Evolutionary conservation across 2,329 filamentous ascomycete genomes (phyloP).

Genomic region (Fusarium secorum): DNA sequence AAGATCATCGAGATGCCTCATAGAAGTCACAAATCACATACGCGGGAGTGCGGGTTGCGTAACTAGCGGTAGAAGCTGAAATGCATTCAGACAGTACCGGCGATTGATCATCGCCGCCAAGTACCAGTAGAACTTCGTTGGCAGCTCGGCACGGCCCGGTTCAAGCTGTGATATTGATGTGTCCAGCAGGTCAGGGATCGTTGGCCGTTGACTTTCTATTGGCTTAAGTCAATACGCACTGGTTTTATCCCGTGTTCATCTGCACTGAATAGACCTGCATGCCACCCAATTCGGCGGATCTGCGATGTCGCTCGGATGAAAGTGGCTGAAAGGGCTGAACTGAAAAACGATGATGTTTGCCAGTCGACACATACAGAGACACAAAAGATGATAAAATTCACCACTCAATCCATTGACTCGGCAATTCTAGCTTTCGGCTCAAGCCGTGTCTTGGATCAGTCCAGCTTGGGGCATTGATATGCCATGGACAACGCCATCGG

Average conservation of each 20-base stretch:
- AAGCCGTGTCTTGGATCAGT: background rate
- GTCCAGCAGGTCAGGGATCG: too few species aligned
- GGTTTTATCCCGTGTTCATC: too few species aligned
- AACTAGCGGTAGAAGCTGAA: background rate
- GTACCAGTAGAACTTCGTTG: fast-evolving
- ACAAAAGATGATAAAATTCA: too few species aligned
- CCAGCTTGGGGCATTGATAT: background rate
- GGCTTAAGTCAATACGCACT: too few species aligned
- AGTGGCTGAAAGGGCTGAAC: background rate
- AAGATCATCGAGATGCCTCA: background rate
- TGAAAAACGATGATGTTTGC: background rate
- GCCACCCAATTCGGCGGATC: fast-evolving
- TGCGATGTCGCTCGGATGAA: background rate
- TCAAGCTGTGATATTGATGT: too few species aligned
- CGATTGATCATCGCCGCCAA: fast-evolving
- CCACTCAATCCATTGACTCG: too few species aligned
- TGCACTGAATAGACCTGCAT: background rate
- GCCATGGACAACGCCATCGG: background rate
- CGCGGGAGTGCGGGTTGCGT: fast-evolving
- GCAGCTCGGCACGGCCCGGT: too few species aligned
- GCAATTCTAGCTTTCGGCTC: too few species aligned
- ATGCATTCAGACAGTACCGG: fast-evolving
- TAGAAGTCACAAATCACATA: fast-evolving
- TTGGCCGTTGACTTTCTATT: too few species aligned
- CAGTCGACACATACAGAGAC: too few species aligned